phyloP scores from a whole-genome alignment of 2,329 filamentous ascomycete genomes.

The Chaetomium strumarium region DNA sequence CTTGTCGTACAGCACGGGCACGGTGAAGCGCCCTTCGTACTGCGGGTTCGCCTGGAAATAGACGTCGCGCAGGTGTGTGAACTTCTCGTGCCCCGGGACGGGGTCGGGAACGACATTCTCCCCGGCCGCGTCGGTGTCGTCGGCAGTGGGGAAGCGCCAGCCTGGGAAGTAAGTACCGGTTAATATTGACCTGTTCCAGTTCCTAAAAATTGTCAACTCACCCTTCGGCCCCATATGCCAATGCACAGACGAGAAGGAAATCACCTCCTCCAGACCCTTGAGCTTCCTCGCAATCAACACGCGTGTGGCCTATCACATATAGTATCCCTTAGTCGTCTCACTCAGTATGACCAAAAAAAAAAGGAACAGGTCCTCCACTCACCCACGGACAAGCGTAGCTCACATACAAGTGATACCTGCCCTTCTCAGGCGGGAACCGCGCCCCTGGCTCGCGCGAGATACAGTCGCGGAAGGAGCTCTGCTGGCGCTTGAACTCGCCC shows the following conservation, averaged over 20 bases:
- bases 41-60: conserved; percentile 70
- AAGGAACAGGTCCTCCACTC: conserved; percentile 14
- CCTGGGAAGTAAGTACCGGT: conserved; percentile 41
- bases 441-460: conserved; percentile 68
- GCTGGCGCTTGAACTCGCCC: conserved; percentile 89
- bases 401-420: conserved; percentile 89
- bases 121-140: conserved; percentile 49
- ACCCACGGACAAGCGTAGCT: conserved; percentile 92
- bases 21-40: conserved; percentile 77
- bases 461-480: conserved; percentile 73
- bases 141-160: conserved; percentile 73
- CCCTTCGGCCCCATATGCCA: conserved; percentile 71
- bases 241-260: conserved; percentile 77
- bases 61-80: conserved; percentile 66
- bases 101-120: conserved; percentile 62
- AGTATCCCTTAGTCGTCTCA: background rate
- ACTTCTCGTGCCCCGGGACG: conserved; percentile 62
- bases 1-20: conserved; percentile 81
- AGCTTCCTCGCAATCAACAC: conserved; percentile 82
- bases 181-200: too few relatives aligned
- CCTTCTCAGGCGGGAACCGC: conserved; percentile 78
- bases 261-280: conserved; percentile 84
- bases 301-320: conserved; percentile 56
- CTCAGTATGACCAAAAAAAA: background rate
- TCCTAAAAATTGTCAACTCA: too few relatives aligned